Evolutionary conservation across 2,329 filamentous ascomycete species (phyloP).

Genomic region (Aspergillus nomiae): DNA sequence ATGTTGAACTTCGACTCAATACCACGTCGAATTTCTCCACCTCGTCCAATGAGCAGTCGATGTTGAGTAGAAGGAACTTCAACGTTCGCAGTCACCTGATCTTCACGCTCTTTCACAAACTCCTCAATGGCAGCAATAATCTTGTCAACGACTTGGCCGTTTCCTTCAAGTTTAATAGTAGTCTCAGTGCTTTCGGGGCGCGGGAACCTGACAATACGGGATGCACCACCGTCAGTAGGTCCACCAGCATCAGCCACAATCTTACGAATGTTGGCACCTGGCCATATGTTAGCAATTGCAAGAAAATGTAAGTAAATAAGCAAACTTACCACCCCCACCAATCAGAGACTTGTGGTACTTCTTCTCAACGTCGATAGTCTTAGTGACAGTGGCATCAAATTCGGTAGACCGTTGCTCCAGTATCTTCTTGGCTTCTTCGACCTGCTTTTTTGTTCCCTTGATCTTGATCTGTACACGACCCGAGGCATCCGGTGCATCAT

Average conservation of each 20-base stretch:
- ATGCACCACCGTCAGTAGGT: conserved; percentile 80
- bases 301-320: conserved; percentile 10
- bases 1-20: conserved; percentile 86
- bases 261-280: conserved; percentile 80
- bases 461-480: conserved; percentile 82
- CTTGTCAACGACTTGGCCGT: conserved; percentile 80
- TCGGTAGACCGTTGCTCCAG: conserved; percentile 82
- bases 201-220: conserved; percentile 92
- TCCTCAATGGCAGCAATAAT: conserved; percentile 80
- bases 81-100: conserved; percentile 73
- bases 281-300: conserved; percentile 9
- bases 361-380: conserved; percentile 86
- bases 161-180: conserved; percentile 85
- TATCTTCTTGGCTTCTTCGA: conserved; percentile 87
- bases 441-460: conserved; percentile 88
- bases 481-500: conserved; percentile 66
- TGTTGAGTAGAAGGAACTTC: conserved; percentile 91
- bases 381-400: conserved; percentile 86
- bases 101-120: conserved; percentile 81
- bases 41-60: conserved; percentile 84
- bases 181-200: conserved; percentile 81
- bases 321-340: conserved; percentile 75
- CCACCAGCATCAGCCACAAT: conserved; percentile 88
- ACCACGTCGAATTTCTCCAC: conserved; percentile 81
- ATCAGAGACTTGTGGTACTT: conserved; percentile 88